These are phyloP conservation scores for Clavispora asparagi DNA, from an alignment of 805 yeast species.

Conservation along the genomic window DNA sequence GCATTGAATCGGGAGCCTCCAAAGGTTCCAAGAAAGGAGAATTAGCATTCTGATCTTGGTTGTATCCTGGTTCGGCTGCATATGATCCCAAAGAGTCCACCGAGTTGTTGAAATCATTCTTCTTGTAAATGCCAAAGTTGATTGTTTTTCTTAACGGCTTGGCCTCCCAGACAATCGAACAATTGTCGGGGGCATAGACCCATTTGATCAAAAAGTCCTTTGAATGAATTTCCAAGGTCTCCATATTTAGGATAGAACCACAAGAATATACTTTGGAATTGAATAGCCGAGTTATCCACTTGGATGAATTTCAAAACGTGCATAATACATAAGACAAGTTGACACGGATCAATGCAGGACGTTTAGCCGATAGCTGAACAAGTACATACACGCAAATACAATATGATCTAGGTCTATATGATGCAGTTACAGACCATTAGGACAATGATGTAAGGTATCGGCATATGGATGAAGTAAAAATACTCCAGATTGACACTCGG, in stretches of 20 bases:
- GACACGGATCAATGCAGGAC: no score
- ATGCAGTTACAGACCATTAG: no score
- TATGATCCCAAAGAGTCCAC: conserved; percentile 1
- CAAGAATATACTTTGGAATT: neutral
- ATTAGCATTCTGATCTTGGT: neutral
- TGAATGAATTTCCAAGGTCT: conserved; percentile 84
- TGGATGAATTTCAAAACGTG: neutral
- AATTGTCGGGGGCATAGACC: conserved; percentile 71
- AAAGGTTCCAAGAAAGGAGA: neutral
- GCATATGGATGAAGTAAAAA: no score
- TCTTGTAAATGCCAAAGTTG: conserved; percentile 36
- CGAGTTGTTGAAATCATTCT: conserved; percentile 17
- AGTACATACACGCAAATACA: no score
- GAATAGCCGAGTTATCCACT: neutral
- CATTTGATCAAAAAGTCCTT: conserved; percentile 88
- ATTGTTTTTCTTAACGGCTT: conserved; percentile 57
- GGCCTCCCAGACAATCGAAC: conserved; percentile 70
- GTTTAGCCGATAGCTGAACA: neutral
- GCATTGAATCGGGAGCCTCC: neutral
- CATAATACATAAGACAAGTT: neutral
- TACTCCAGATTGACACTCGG: no score
- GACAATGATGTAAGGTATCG: no score
- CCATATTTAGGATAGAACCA: conserved; percentile 45
- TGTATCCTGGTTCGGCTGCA: neutral
- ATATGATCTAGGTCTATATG: no score